phyloP scores from a whole-genome alignment of 495 filamentous ascomycete genomes.

The Melanomma pulvis-pyrius region DNA sequence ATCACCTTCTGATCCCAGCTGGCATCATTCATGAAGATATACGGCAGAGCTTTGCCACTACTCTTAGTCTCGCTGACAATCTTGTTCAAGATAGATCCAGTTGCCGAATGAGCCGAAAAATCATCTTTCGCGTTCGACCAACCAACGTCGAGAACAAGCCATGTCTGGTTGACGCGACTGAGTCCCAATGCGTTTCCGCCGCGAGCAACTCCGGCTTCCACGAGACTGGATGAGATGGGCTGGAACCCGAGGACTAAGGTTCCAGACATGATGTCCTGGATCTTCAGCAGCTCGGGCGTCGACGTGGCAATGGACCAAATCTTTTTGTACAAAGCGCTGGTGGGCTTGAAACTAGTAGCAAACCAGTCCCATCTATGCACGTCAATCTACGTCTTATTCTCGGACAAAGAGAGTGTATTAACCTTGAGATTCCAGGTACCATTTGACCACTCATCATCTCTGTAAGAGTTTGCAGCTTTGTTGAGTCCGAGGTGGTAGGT shows the following conservation, averaged over 20 bases:
- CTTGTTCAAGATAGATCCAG: no score
- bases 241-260: neutral
- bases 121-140: no score
- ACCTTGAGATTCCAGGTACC: neutral
- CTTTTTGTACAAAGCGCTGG: neutral
- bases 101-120: no score
- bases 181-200: conserved; percentile 7
- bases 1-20: conserved; percentile 11
- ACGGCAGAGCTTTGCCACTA: no score
- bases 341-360: neutral
- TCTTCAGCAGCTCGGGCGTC: neutral
- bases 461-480: no score
- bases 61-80: no score
- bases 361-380: conserved; percentile 1
- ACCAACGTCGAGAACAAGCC: neutral
- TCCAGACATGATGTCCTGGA: neutral
- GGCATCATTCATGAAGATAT: conserved; percentile 16
- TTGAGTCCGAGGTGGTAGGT: no score
- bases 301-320: neutral
- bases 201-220: neutral
- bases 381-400: no score
- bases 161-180: neutral
- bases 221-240: neutral
- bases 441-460: neutral
- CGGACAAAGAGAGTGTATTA: neutral